Percentiles rank a stretch among this genome's conserved stretches.
Evolutionary conservation across 768 basidiomycete species (phyloP).

Genomic region (Dacryopinax spathularia): DNA sequence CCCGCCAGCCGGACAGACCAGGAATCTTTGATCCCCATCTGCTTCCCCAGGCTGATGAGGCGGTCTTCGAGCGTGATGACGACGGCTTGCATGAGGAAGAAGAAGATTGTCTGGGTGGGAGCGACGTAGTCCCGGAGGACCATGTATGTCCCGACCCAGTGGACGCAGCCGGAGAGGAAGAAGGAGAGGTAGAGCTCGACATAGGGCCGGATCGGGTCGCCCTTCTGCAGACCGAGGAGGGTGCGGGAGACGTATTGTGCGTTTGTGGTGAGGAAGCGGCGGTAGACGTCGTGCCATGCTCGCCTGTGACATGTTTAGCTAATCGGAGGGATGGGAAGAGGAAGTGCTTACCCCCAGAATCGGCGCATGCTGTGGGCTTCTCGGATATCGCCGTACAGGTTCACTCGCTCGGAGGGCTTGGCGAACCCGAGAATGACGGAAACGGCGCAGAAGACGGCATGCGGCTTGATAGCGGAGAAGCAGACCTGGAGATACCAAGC

Average conservation of each 20-base stretch:
- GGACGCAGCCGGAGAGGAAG: neutral
- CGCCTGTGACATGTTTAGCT: neutral
- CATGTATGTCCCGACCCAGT: neutral
- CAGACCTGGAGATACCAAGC: neutral
- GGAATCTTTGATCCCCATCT: neutral
- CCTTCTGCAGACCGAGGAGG: neutral
- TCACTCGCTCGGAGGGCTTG: neutral
- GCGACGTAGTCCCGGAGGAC: neutral
- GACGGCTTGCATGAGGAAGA: neutral
- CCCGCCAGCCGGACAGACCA: neutral
- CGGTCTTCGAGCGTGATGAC: neutral
- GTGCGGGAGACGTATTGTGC: neutral
- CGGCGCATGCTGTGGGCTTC: neutral
- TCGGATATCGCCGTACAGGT: neutral
- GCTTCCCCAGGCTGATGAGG: neutral
- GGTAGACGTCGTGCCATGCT: neutral
- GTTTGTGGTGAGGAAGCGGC: neutral
- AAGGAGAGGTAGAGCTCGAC: neutral
- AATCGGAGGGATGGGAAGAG: neutral
- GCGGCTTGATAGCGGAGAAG: neutral
- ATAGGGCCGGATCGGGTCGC: neutral
- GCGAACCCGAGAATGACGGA: neutral
- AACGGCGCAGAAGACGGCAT: neutral
- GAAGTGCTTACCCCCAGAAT: neutral
- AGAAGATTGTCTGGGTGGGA: neutral